Base-by-base conservation (phyloP, 1,284 basidiomycete species). In the Rhodotorula sp. region DNA sequence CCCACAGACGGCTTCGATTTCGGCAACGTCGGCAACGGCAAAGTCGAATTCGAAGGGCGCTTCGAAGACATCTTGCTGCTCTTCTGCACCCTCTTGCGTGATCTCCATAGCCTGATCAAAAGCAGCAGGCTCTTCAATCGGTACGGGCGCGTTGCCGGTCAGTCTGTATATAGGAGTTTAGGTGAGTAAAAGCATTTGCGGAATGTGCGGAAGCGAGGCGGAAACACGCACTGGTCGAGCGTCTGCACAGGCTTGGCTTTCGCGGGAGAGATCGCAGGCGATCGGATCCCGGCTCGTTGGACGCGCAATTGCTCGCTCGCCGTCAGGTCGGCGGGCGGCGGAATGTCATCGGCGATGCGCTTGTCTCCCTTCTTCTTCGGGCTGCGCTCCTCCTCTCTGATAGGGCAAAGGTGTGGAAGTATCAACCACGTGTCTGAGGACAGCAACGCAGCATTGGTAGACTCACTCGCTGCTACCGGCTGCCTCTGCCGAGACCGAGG, bases 311-410 rank as follows among this genome's bases (percentile, higher is more conserved):
- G 51, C 49, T 42, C 44, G 44, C 53, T 29, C 42, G 42, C 37
- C 14, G 45, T 51, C 22, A 62, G 60, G 55, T 67, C 66, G 46
- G 17, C n/a, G 1, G 66, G 66, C 6, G 60, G 55, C n/a, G 60
- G 60, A 12, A 67, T 62, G 54, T 67, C 66, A 17, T 57, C 60
- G 30, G 60, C 26, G 6, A 67, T 49, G 46, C 66, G 66, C 49
- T 62, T 67, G 66, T 67, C 60, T 17, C 29, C 37, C 33, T 44
- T 24, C 26, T 46, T 29, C 12, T 33, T 17, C 29, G 51, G 10
- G 15, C 8, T n/a, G 57, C 15, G 17, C 6, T n/a, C 37, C 14
- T 24, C 42, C 22, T 59, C 57, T n/a, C 18, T n/a, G 57, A 17
- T 14, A n/a, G 24, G 14, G 57, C 12, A 24, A 12, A 44, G 12